Evolutionary conservation across 352 stramenopile genomes (phyloP), one percentile per base, ranked within the genome.

Genomic region (Phytophthora agathidicida): DNA sequence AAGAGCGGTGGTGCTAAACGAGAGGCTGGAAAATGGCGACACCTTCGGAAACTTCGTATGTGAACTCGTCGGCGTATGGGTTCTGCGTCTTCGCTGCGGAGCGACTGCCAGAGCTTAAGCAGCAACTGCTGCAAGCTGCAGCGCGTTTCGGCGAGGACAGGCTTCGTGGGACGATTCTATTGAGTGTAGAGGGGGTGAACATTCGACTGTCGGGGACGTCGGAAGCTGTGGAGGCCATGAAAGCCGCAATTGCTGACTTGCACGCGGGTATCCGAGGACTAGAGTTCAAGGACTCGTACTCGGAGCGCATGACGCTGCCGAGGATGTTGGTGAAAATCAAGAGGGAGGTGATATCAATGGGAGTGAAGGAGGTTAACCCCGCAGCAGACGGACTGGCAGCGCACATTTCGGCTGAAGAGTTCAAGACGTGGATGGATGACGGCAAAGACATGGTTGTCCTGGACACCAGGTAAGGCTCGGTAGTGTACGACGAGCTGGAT

Each of bases 331-430:
- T 91, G 32, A 86, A 83, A 55, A 72, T 91, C 47, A 91, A 91
- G 61, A 88, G 76, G 32, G 77, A 91, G 48, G 80, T 91, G 26
- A 91, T 91, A 26, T 86, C 81, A 3, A 91, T 91, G 81, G 79
- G 81, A 10, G 57, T 82, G 37, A 24, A 50, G 10, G 45, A 71
- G 4, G 68, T 87, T 1, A 67, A 82, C 17, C 79, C 78, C 1
- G 77, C 80, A 0, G 46, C 67, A 11, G 49, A 84, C n/a, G 77
- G 77, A 24, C 59, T 86, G 19, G 77, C 81, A n/a, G 42, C 61
- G 5, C 81, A 91, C 36, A 68, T 91, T 27, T 77, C 75, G 1
- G 61, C 79, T 3, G 60, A 88, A 47, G 79, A 87, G 27, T 91
- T 91, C 46, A 88, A 88, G 47, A 23, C 56, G 16, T 89, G 81